Base-by-base conservation (phyloP, 2,329 filamentous ascomycete species). In the Pseudogymnoascus sp. region DNA sequence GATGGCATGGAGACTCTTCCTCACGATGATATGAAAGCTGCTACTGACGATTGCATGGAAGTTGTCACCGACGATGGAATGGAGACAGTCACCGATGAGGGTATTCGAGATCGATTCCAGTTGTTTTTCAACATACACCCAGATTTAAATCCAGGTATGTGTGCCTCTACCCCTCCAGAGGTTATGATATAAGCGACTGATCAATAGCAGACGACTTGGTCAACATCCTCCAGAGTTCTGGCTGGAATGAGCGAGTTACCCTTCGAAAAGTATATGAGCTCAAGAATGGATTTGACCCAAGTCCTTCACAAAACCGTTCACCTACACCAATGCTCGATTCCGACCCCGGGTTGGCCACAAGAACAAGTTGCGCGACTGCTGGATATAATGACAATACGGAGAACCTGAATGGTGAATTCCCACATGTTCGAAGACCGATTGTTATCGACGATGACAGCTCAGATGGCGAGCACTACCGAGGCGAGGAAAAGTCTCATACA, bases 241-340 rank as follows among this genome's bases (percentile, higher is more conserved):
- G 15, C 26, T 52, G 45, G 45, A 52, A 52, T 52, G 45, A 52
- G 45, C 28, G 45, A 12, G 45, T 30, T 33, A 30, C 45, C 3
- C 45, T 52, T 33, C 45, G 45, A 30, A 52, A 52, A 33, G 26
- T 52, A 13, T 52, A 52, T 12, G 45, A 52, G 19, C 45, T 52
- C n/a, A 52, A 30, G 28, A 30, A 52, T 33, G 45, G 45, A 3
- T 52, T 19, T 8, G 45, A 19, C 6, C 26, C 13, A 7, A 19
- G 15, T 33, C 45, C 45, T 30, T 6, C 15, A 18, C 26, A 33
- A 19, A 19, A 30, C 15, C 23, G 23, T 33, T 30, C 19, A 8
- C 45, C 45, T 2, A 30, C 15, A 30, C 26, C 26, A 30, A 18
- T 26, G 15, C 9, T 52, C 15, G 45, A 52, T 18, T 33, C 45